phyloP scores from a whole-genome alignment of 2,329 filamentous ascomycete genomes.

The Colletotrichum somersetense region DNA sequence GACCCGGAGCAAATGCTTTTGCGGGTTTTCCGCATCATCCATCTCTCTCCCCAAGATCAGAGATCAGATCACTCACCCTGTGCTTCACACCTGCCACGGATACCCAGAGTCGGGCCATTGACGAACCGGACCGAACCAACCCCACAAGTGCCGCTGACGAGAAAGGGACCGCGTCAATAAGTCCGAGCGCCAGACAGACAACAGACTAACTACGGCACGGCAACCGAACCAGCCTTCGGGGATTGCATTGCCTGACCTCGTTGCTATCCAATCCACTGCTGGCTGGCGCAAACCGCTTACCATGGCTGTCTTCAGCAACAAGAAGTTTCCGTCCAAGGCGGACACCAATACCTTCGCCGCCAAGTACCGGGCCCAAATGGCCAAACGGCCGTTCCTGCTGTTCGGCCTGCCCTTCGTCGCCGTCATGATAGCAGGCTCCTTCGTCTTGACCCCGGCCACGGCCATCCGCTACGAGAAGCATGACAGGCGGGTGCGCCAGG shows the following conservation, averaged over 20 bases:
- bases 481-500: constrained; percentile 87
- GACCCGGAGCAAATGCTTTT: constrained; percentile 14
- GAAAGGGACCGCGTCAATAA: not conserved
- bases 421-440: constrained; percentile 91
- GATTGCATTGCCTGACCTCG: not conserved
- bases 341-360: constrained; percentile 78
- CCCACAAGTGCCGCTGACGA: not conserved
- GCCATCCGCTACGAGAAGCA: constrained; percentile 94
- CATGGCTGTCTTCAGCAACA: constrained; percentile 76
- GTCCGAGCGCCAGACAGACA: not conserved
- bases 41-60: constrained; percentile 20
- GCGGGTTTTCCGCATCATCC: constrained; percentile 2
- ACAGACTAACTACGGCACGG: not conserved
- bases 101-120: constrained; percentile 19
- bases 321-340: constrained; percentile 77
- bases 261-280: not conserved
- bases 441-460: constrained; percentile 93
- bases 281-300: constrained; percentile 42
- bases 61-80: constrained; percentile 8
- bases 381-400: constrained; percentile 86
- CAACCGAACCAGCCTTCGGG: not conserved
- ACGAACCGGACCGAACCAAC: no score
- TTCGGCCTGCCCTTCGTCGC: constrained; percentile 94
- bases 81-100: constrained; percentile 4
- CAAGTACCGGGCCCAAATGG: constrained; percentile 80